Evolutionary conservation across 2,329 filamentous ascomycete genomes (phyloP).

Genomic region (Fusarium phyllophilum): DNA sequence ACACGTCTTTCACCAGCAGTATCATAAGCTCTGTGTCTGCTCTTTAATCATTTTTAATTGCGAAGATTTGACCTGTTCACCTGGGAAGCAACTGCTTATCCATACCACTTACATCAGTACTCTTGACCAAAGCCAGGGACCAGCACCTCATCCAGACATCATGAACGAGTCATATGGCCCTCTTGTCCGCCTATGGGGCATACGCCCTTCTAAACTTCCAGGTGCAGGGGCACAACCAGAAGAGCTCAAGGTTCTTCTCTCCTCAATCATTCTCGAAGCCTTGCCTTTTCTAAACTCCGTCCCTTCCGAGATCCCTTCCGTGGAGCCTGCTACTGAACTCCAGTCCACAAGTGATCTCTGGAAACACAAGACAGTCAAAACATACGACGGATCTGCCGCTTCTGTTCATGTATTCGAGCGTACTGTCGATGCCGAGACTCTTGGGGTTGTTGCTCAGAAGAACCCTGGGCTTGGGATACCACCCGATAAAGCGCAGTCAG

Average conservation of each 20-base stretch:
- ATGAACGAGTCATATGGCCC: conserved; percentile 52
- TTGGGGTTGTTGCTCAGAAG: conserved; percentile 52
- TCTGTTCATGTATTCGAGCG: conserved; percentile 65
- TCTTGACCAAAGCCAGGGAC: background rate
- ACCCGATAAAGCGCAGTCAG: conserved; percentile 45
- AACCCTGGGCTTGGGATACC: conserved; percentile 44
- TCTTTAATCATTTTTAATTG: background rate
- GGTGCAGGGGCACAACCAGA: conserved; percentile 50
- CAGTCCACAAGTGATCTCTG: conserved; percentile 50
- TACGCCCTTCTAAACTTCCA: conserved; percentile 61
- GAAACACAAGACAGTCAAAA: conserved; percentile 62
- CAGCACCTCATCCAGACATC: conserved; percentile 1
- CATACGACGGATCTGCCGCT: conserved; percentile 59
- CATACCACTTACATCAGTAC: conserved; percentile 2
- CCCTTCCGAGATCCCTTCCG: conserved; percentile 50
- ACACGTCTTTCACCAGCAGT: background rate
- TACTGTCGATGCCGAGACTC: conserved; percentile 56
- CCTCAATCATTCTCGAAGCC: conserved; percentile 65
- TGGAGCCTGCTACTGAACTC: conserved; percentile 32
- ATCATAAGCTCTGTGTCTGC: background rate
- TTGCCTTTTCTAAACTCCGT: conserved; percentile 67
- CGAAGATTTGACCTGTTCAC: background rate
- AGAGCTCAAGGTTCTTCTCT: conserved; percentile 62
- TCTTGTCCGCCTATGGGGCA: conserved; percentile 64
- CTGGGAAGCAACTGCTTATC: background rate